These are phyloP conservation scores for Capsicum rhomboideum DNA, from an alignment of 257 asterid genomes.

Conservation along the genomic window DNA sequence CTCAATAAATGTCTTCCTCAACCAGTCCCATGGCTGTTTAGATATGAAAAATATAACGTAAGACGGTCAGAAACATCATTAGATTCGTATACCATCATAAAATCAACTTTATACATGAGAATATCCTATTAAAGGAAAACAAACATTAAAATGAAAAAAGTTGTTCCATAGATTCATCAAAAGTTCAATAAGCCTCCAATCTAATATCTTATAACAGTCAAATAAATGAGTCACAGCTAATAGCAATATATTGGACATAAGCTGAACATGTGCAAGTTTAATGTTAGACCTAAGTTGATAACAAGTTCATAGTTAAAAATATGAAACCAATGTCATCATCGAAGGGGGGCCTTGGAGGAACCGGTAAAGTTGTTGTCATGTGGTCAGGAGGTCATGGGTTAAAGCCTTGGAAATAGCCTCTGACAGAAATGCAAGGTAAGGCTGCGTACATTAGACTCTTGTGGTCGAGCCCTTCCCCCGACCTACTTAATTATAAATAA, in stretches of 20 bases:
- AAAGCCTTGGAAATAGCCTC: too few relatives aligned
- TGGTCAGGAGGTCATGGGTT: too few relatives aligned
- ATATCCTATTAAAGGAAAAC: background rate
- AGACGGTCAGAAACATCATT: background rate
- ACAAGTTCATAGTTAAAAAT: background rate
- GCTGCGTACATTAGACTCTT: too few relatives aligned
- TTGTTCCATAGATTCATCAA: background rate
- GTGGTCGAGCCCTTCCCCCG: too few relatives aligned
- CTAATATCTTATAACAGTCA: background rate
- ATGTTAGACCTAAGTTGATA: background rate
- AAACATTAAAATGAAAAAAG: background rate
- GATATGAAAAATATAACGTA: background rate
- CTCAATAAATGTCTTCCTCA: constrained; percentile 82
- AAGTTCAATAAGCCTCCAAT: too few relatives aligned
- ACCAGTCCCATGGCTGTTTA: constrained; percentile 79
- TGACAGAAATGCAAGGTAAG: too few relatives aligned
- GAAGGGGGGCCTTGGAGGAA: too few relatives aligned
- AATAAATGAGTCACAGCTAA: too few relatives aligned
- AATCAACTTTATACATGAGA: background rate
- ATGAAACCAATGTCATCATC: background rate
- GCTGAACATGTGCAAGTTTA: too few relatives aligned
- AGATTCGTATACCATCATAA: background rate
- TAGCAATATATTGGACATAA: too few relatives aligned
- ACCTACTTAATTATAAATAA: too few relatives aligned
- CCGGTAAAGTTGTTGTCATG: too few relatives aligned